A percentile compares a stretch with the other conserved stretches of the same genome.
These are phyloP conservation scores for Coniochaeta hoffmannii DNA, from an alignment of 2,329 filamentous ascomycete species.

Conservation along the genomic window DNA sequence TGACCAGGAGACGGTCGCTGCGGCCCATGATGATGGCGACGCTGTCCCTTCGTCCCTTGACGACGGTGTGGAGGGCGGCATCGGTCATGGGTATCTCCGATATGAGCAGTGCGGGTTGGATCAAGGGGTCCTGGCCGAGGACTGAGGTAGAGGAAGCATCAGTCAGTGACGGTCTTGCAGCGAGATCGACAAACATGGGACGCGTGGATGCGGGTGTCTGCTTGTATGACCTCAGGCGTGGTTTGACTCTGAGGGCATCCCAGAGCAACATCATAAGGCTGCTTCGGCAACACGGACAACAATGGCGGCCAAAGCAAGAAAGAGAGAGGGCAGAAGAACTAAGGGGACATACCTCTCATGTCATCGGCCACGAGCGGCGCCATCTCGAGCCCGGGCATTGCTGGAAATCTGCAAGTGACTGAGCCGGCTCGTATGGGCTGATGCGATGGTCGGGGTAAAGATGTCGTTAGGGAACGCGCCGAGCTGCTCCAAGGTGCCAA, in stretches of 20 bases:
- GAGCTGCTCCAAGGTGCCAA: background rate
- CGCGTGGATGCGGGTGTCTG: background rate
- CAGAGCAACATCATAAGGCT: background rate
- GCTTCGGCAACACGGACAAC: background rate
- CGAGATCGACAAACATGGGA: background rate
- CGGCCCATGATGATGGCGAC: constrained; percentile 71
- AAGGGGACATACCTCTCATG: constrained; percentile 22
- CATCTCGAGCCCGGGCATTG: constrained; percentile 34
- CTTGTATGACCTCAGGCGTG: background rate
- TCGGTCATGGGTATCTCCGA: constrained; percentile 71
- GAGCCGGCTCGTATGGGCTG: background rate
- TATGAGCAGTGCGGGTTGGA: constrained; percentile 79
- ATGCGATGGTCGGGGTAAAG: background rate
- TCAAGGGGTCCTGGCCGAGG: constrained; percentile 87
- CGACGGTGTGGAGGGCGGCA: constrained; percentile 57
- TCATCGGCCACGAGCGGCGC: constrained; percentile 37
- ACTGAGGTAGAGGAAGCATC: constrained; percentile 44
- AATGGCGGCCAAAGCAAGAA: background rate
- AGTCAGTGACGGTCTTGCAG: constrained; percentile 16
- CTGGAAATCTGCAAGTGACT: constrained; percentile 1
- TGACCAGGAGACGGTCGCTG: constrained; percentile 83
- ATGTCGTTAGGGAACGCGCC: background rate
- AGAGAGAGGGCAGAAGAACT: no score
- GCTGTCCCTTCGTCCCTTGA: constrained; percentile 61
- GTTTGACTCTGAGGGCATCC: background rate